Evolutionary conservation across 805 yeast species (phyloP), one percentile per base, ranked within the genome.

Genomic region (Kodamaea hsintzibuensis): DNA sequence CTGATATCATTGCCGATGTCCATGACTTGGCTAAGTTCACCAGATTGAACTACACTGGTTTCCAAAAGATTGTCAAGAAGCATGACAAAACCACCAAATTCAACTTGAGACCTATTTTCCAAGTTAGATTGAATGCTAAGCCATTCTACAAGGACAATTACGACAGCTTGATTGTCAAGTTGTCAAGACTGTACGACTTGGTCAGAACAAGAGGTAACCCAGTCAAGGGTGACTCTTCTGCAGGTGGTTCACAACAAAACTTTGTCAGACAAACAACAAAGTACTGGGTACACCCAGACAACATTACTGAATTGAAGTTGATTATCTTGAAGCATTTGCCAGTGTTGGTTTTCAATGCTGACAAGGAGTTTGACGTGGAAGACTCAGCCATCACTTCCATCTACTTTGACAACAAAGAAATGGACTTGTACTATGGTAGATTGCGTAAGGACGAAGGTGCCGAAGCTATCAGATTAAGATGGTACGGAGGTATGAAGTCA

Each of bases 241-340:
- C 99, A n/a, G 99, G 99, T 66, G 99, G 99, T 44, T 81, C 88
- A 43, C 98, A 92, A 79, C 99, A 95, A 72, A 95, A 95, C 76
- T 95, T 95, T 65, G 98, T 95, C 46, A 88, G 99, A 73, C 99
- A 95, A 74, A 95, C 99, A 17, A 95, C 99, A 7, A 95, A 95
- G 69, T 95, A 95, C 74, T 95, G 99, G 99, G 98, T 95, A 33
- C 99, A 95, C 67, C 97, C 98, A 2, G 98, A 95, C 72, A 93
- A 95, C 70, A 91, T 95, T 68, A 95, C 98, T 13, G 98, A 95
- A 76, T 82, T 95, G 70, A 95, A 95, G 76, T 82, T 95, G 66
- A 88, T 91, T 59, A 86, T 95, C 59, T 80, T 95, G 68, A 93
- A 95, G 74, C 98, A 95, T 75, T 80, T 95, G 62, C 99, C 99